Evolutionary conservation across 495 filamentous ascomycete species (phyloP), one percentile per base, ranked within the genome.

Genomic region (Lineolata rhizophorae): DNA sequence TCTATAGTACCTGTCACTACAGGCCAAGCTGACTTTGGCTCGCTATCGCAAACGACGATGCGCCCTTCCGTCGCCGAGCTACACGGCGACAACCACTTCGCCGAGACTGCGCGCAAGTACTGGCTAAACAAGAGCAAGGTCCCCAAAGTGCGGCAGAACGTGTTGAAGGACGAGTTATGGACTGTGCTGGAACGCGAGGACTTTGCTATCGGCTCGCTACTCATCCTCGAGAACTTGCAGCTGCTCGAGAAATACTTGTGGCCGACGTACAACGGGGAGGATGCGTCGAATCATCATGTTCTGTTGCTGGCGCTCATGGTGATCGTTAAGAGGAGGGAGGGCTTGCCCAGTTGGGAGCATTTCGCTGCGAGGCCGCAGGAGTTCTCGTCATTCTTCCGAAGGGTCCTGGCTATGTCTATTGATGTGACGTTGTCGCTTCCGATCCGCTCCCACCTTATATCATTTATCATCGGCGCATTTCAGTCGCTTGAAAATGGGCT

Each of bases 231-330:
- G 55, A 81, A 83, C 38, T 51, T 94, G 39, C 85, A 91, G 55
- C 66, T 90, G 25, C 53, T 99, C 34, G 87, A 99, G 46, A 82
- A 78, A 48, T 92, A 80, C 46, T 66, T 99, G 16, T 99, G 90
- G 87, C 87, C 85, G 15, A 76, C 76, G 30, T 99, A 85, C 49
- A 67, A 63, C 25, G n/a, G n/a, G n/a, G 83, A 94, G 41, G 71
- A 83, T 46, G 71, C 82, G 17, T 85, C 81, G 21, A 85, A 95
- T 50, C 73, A 77, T 42, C 84, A 95, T 50, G 72, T 91, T 33
- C 63, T 94, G 18, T 55, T 95, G 31, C 71, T 93, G 40, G 72
- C 73, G 9, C 51, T 91, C 37, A 70, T 95, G 39, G 66, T 82
- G 33, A 90, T 82, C 55, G 70, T 84, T 29, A 94, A 92, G 55